These are phyloP conservation scores for Phaseolus lunatus DNA, from an alignment of 306 rosid genomes.

Conservation along the genomic window DNA sequence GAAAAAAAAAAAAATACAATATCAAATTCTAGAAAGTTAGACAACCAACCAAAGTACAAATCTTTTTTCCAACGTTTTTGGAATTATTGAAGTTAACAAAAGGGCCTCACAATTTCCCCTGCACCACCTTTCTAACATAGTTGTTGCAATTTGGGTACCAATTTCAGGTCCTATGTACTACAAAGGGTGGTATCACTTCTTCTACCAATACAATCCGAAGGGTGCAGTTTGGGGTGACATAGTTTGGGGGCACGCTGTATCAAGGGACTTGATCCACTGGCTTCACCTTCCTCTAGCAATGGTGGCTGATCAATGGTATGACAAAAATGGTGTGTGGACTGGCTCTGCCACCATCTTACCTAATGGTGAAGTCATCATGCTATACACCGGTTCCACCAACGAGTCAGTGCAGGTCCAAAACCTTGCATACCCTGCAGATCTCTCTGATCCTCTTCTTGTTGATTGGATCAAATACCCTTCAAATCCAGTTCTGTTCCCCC, in stretches of 20 bases:
- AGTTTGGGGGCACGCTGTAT: slow-evolving; percentile 93
- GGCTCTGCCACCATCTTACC: slow-evolving; percentile 89
- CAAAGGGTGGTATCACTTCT: slow-evolving; percentile 95
- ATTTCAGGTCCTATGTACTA: slow-evolving; percentile 77
- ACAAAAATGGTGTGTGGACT: slow-evolving; percentile 79
- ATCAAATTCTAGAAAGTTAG: too few species aligned
- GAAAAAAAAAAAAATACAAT: background rate
- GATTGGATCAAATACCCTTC: slow-evolving; percentile 73
- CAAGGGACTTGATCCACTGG: slow-evolving; percentile 89
- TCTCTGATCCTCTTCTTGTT: slow-evolving; percentile 71
- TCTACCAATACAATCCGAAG: slow-evolving; percentile 83
- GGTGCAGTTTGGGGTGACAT: slow-evolving; percentile 89
- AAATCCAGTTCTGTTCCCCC: slow-evolving; percentile 80
- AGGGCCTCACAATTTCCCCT: background rate
- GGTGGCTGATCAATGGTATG: slow-evolving; percentile 83
- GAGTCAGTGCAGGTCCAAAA: slow-evolving; percentile 80
- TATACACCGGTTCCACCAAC: slow-evolving; percentile 88
- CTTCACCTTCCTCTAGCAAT: slow-evolving; percentile 85
- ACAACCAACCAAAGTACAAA: background rate
- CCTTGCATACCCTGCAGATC: slow-evolving; percentile 78
- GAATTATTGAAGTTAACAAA: background rate
- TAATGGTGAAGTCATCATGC: slow-evolving; percentile 66
- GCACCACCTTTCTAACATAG: background rate
- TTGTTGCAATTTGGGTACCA: background rate
- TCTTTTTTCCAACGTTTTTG: background rate